These are phyloP conservation scores for Cokeromyces recurvatus DNA, from an alignment of 371 early-diverging fungal genomes.

Conservation along the genomic window DNA sequence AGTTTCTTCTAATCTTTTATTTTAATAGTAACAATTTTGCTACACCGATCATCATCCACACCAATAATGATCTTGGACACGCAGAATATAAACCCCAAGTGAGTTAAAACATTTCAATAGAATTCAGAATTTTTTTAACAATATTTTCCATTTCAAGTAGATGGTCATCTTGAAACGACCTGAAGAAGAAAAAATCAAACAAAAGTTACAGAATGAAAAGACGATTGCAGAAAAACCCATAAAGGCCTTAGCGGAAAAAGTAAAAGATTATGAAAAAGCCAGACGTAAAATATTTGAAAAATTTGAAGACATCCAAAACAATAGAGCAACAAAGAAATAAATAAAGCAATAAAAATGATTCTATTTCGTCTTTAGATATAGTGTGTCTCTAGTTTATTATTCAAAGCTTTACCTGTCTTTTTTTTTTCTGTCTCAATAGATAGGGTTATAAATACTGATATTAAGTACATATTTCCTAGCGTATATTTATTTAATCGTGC, in stretches of 20 bases:
- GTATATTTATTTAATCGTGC: no score
- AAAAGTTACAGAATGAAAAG: no score
- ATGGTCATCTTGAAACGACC: slow-evolving; percentile 21
- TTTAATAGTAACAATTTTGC: slow-evolving; percentile 14
- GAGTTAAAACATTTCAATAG: neutral
- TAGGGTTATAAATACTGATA: no score
- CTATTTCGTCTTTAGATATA: no score
- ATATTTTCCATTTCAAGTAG: no score
- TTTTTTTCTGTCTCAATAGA: no score
- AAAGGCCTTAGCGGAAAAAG: slow-evolving; percentile 23
- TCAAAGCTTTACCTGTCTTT: no score
- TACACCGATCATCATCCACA: slow-evolving; percentile 20
- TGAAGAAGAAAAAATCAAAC: no score
- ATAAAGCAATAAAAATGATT: neutral
- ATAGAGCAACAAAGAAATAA: no score
- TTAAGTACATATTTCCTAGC: no score
- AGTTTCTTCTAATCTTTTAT: neutral
- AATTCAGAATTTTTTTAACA: neutral
- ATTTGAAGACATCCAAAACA: slow-evolving; percentile 1
- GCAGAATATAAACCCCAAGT: slow-evolving; percentile 33
- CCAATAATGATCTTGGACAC: slow-evolving; percentile 12
- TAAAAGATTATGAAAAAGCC: slow-evolving; percentile 24
- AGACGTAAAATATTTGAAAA: slow-evolving; percentile 23
- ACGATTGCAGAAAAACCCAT: neutral
- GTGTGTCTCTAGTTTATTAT: no score